phyloP scores from a whole-genome alignment of 129 eudicot genomes.

The Artemisia annua region DNA sequence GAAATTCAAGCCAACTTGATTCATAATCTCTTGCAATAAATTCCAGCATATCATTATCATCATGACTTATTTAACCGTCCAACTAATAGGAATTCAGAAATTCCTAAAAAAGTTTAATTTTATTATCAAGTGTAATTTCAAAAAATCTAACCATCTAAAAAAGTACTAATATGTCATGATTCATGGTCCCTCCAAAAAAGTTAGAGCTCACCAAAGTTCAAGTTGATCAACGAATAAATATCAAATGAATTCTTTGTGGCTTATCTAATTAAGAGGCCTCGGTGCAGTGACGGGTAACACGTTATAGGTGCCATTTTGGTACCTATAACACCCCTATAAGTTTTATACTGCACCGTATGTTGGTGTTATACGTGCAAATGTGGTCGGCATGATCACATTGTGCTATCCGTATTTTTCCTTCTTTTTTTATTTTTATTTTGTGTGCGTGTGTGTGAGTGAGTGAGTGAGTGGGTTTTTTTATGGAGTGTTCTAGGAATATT shows the following conservation, averaged over 20 bases:
- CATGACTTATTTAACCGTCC: slow-evolving; percentile 37
- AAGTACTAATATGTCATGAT: not conserved
- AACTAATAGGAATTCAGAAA: slow-evolving; percentile 21
- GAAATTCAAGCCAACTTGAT: slow-evolving; percentile 21
- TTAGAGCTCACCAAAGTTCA: slow-evolving; percentile 19
- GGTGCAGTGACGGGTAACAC: too few species aligned
- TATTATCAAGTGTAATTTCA: not conserved
- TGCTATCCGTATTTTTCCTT: too few species aligned
- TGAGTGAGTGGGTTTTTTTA: too few species aligned
- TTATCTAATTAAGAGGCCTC: not conserved
- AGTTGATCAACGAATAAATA: slow-evolving; percentile 22
- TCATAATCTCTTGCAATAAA: slow-evolving; percentile 8
- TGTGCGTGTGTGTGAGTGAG: too few species aligned
- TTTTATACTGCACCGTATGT: too few species aligned
- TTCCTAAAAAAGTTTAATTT: slow-evolving; percentile 2
- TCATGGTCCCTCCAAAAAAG: slow-evolving; percentile 21
- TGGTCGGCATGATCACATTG: too few species aligned
- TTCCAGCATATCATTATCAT: slow-evolving; percentile 28
- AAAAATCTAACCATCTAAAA: slow-evolving; percentile 19
- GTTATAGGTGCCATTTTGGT: too few species aligned
- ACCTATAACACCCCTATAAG: too few species aligned
- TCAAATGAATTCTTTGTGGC: slow-evolving; percentile 13
- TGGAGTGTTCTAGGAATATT: too few species aligned
- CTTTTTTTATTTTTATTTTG: too few species aligned
- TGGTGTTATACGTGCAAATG: too few species aligned